Base-by-base conservation (phyloP, 306 rosid species). In the Cercis canadensis region DNA sequence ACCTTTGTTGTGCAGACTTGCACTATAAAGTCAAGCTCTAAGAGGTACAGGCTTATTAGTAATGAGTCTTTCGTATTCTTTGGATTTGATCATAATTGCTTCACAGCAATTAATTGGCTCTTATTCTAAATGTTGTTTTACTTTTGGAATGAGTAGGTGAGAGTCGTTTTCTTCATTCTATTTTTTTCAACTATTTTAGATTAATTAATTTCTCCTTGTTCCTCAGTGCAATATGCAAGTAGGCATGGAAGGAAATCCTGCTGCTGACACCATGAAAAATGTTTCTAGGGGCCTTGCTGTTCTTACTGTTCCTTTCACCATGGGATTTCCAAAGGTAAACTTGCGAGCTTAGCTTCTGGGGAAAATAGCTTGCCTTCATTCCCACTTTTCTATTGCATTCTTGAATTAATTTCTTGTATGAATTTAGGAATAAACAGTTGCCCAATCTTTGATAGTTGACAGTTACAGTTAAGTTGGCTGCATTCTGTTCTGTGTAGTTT, bases 231-330 rank as follows among this genome's bases (percentile, higher is more conserved):
- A 94, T 77, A 65, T 86, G 90, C 99, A 84, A 84, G 96, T 90
- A 79, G 99, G 97, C 14, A 47, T 89, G 92, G 99, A 94, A 89
- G 97, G 96, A 72, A 94, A 91, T 84, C 92, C 97, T 73, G 37
- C 52, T 61, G 96, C 89, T 61, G 54, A 52, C 40, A 91, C 86
- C 74, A 89, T 89, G 96, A 94, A 94, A 86, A 94, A 86, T 31
- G 33, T 94, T 44, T 83, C 89, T 39, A 89, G 99, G 79, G 92
- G 63, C 70, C 68, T 94, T 80, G 99, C 99, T 49, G 71, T 94
- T 85, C 83, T 88, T 53, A 86, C 95, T 21, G 96, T 94, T 72
- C 99, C 99, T 67, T 80, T 94, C 73, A 91, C 99, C 54, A 80
- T 84, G 90, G 56, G 73, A 52, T 94, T 94, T 80, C 92, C 95